Conservation (phyloP, 306 rosid genomes). For the Acacia confusa region DNA sequence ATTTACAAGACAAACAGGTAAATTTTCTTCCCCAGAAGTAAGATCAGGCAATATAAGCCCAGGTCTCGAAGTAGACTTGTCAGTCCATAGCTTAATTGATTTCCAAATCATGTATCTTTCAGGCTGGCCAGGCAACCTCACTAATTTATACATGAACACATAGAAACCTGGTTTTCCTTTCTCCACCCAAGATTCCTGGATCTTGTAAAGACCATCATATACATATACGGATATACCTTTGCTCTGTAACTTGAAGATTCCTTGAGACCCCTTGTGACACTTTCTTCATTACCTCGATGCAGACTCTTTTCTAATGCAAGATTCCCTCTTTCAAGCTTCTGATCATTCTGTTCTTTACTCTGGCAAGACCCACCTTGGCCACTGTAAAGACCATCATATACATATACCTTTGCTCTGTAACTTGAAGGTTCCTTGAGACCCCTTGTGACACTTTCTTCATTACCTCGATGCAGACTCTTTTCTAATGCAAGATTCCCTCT, state of each 20-base stretch:
- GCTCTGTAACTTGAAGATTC: slow-evolving; percentile 56
- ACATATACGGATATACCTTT: slow-evolving; percentile 82
- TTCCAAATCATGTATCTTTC: slow-evolving; percentile 67
- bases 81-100: slow-evolving; percentile 71
- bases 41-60: slow-evolving; percentile 84
- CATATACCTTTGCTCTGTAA: slow-evolving; percentile 71
- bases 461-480: slow-evolving; percentile 57
- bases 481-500: too few relatives aligned
- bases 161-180: slow-evolving; percentile 73
- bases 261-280: slow-evolving; percentile 77
- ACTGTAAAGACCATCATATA: too few relatives aligned
- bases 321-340: too few relatives aligned
- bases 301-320: slow-evolving; percentile 19
- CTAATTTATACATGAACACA: slow-evolving; percentile 74
- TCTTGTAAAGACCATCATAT: slow-evolving; percentile 28
- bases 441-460: slow-evolving; percentile 79
- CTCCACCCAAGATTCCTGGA: slow-evolving; percentile 81
- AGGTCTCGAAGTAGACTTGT: slow-evolving; percentile 49
- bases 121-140: slow-evolving; percentile 65
- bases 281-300: slow-evolving; percentile 73
- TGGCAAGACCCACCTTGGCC: slow-evolving; percentile 79
- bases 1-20: slow-evolving; percentile 87
- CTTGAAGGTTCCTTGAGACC: slow-evolving; percentile 58
- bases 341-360: slow-evolving; percentile 28
- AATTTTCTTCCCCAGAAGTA: slow-evolving; percentile 78